Evolutionary conservation across 2,329 filamentous ascomycete genomes (phyloP).

Genomic region (Domatiomyces globalis): DNA sequence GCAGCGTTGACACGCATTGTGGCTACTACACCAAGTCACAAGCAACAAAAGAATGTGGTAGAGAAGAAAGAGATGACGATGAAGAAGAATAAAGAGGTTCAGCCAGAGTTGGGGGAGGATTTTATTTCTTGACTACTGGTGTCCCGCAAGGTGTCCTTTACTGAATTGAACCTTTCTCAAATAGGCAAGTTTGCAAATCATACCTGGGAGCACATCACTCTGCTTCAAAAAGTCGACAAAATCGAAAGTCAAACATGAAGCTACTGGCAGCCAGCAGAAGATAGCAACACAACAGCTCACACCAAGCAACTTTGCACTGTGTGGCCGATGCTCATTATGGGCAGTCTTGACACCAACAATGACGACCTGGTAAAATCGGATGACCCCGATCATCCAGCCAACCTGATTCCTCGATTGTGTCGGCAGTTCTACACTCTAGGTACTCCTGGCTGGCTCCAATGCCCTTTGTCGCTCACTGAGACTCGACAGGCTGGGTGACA

Average conservation of each 20-base stretch:
- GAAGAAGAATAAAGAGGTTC: constrained; percentile 8
- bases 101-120: constrained; percentile 5
- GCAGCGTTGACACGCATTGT: constrained; percentile 76
- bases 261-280: too few species aligned
- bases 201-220: background rate
- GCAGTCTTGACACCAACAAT: constrained; percentile 9
- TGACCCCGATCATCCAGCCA: constrained; percentile 79
- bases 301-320: too few species aligned
- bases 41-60: constrained; percentile 11
- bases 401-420: constrained; percentile 85
- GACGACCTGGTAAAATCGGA: constrained; percentile 45
- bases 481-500: constrained; percentile 14
- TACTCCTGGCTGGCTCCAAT: constrained; percentile 47
- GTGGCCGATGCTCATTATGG: background rate
- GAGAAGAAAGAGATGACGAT: constrained; percentile 11
- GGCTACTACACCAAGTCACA: constrained; percentile 18
- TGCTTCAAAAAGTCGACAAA: too few species aligned
- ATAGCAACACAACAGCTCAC: too few species aligned
- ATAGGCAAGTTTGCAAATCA: background rate
- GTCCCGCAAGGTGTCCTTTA: constrained; percentile 17
- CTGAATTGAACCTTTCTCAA: background rate
- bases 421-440: constrained; percentile 90
- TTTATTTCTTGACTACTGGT: constrained; percentile 1
- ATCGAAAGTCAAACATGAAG: too few species aligned
- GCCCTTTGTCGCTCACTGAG: constrained; percentile 2